phyloP scores from a whole-genome alignment of 2,329 filamentous ascomycete genomes.

The Sclerotinia nivalis region DNA sequence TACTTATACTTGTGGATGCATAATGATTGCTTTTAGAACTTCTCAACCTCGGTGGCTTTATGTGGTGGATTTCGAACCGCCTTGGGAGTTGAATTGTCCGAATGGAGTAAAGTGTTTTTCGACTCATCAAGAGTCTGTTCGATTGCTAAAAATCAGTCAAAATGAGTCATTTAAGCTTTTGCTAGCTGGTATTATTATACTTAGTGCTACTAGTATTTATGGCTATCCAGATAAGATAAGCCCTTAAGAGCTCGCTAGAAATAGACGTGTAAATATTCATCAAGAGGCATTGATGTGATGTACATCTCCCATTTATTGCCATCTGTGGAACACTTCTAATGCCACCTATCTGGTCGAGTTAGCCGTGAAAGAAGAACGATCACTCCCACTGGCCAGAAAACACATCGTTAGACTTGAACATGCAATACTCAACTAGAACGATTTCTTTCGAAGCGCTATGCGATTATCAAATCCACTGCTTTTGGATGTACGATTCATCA shows the following conservation, averaged over 20 bases:
- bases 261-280: background rate
- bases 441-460: no score
- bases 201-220: background rate
- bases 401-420: background rate
- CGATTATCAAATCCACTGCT: background rate
- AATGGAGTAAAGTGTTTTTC: background rate
- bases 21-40: no score
- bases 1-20: background rate
- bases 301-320: background rate
- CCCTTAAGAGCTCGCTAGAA: background rate
- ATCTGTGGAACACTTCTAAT: background rate
- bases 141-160: background rate
- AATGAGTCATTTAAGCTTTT: conserved; percentile 13
- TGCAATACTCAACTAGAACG: background rate
- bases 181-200: background rate
- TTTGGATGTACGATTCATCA: no score
- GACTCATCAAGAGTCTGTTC: background rate
- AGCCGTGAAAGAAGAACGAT: background rate
- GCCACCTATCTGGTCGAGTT: background rate
- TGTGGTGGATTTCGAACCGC: background rate
- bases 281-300: background rate
- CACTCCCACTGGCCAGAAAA: no score
- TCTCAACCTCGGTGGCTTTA: background rate
- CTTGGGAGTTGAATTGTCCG: background rate
- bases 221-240: background rate